Conservation (phyloP, 1,284 basidiomycete genomes). For the Leccinum subrobustum region DNA sequence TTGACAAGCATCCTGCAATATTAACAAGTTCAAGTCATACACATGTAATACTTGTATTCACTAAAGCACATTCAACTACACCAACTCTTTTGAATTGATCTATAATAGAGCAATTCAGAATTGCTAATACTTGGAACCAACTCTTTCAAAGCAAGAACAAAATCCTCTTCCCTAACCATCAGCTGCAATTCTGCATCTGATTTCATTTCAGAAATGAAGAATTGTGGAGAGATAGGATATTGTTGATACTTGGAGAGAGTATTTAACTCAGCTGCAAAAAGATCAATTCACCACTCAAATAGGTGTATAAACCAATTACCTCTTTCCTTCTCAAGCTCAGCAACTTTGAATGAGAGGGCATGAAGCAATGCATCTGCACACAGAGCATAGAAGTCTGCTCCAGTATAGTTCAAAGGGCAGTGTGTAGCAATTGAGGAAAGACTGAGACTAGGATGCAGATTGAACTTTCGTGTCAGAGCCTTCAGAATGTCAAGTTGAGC, state of each 20-base stretch:
- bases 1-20: not conserved
- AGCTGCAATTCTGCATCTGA: slow-evolving; percentile 72
- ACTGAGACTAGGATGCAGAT: slow-evolving; percentile 69
- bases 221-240: slow-evolving; percentile 84
- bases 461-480: slow-evolving; percentile 93
- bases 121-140: slow-evolving; percentile 88
- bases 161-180: slow-evolving; percentile 73
- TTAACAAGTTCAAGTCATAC: not conserved
- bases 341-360: slow-evolving; percentile 90
- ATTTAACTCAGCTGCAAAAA: slow-evolving; percentile 50
- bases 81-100: slow-evolving; percentile 26
- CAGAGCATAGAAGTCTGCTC: slow-evolving; percentile 97
- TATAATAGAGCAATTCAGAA: slow-evolving; percentile 88
- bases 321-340: slow-evolving; percentile 73
- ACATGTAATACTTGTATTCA: not conserved
- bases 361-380: slow-evolving; percentile 96
- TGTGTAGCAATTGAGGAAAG: slow-evolving; percentile 67
- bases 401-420: slow-evolving; percentile 93
- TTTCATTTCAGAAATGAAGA: slow-evolving; percentile 89
- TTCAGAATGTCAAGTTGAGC: slow-evolving; percentile 88
- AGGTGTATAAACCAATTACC: slow-evolving; percentile 36
- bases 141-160: slow-evolving; percentile 71
- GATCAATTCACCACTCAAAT: not conserved
- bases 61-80: not conserved
- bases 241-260: slow-evolving; percentile 47